Base-by-base conservation (phyloP, 108 stramenopile genomes). In the Aurantiochytrium sp. region DNA sequence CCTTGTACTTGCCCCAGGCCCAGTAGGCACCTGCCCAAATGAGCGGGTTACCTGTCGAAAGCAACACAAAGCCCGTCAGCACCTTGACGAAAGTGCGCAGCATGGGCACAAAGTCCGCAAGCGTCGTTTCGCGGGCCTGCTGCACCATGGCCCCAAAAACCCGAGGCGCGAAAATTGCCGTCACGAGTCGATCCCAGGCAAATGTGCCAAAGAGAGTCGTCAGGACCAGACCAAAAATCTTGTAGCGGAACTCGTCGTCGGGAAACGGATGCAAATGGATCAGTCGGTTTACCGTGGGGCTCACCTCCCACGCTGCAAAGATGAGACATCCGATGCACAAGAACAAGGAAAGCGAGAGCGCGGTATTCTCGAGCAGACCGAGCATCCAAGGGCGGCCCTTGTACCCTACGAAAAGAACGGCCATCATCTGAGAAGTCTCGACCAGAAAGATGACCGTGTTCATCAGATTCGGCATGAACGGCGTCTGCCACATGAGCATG, bases 351-450 rank as follows among this genome's bases (percentile, higher is more conserved):
- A 95, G 98, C 18, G 98, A 91, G 44, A 99, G 94, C 21, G 98
- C 96, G 19, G 94, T 93, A 90, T 99, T 98, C 91, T 98, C 97
- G 6, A 96, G 93, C 87, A 99, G 90, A n/a, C 99, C 99, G 3
- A 95, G 97, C 99, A 99, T 99, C 93, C 97, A 99, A 14, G 99
- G 99, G 16, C 96, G 92, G 21, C 99, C 99, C 95, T 99, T 98
- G 43, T 98, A 94, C 90, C 98, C 98, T 53, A 98, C 99, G 69
- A 99, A 96, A 92, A 98, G 98, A 35, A 99, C 99, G 16, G 96
- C 96, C 93, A 90, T 60, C 29, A 90, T 88, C 71, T 96, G 93
- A 60, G 96, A 53, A 18, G 94, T 89, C 28, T 93, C 96, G 16
- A 99, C 64, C 10, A 99, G 91, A 91, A 98, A 98, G 28, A 97